These are phyloP conservation scores for Chimonanthus salicifolius DNA, from an alignment of 164 flowering plant genomes.

Conservation along the genomic window DNA sequence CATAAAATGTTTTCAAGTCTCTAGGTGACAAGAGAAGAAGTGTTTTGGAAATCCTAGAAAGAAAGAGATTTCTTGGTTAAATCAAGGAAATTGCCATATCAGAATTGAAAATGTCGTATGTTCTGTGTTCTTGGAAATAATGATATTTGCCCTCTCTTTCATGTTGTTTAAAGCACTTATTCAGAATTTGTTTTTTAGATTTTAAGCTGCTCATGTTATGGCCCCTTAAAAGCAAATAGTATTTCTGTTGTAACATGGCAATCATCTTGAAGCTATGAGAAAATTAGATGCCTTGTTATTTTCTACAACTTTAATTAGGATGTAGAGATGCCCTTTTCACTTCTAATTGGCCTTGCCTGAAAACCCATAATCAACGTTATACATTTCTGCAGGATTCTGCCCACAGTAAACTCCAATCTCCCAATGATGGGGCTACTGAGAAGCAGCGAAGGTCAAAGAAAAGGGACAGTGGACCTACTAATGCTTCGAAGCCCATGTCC, in stretches of 20 bases:
- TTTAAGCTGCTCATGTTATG: no score
- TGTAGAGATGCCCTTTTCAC: neutral
- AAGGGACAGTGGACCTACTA: conserved; percentile 7
- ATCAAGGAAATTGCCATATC: neutral
- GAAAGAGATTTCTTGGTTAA: neutral
- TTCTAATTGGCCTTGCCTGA: neutral
- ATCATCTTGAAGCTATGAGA: neutral
- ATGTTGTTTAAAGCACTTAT: no score
- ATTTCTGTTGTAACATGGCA: neutral
- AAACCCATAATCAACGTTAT: neutral
- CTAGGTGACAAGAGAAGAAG: neutral
- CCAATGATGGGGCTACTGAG: conserved; percentile 6
- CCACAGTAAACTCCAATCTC: conserved; percentile 7
- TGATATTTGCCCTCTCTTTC: neutral
- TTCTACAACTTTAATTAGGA: neutral
- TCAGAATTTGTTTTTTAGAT: no score
- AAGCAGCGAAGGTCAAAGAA: conserved; percentile 16
- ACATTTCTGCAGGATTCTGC: conserved; percentile 17
- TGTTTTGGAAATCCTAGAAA: neutral
- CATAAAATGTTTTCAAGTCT: neutral
- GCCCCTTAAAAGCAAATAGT: no score
- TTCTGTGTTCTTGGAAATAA: neutral
- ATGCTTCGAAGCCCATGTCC: neutral
- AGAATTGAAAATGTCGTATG: neutral
- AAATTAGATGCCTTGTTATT: neutral